phyloP scores from a whole-genome alignment of 2,329 filamentous ascomycete species.

The Bipolaris oryzae region DNA sequence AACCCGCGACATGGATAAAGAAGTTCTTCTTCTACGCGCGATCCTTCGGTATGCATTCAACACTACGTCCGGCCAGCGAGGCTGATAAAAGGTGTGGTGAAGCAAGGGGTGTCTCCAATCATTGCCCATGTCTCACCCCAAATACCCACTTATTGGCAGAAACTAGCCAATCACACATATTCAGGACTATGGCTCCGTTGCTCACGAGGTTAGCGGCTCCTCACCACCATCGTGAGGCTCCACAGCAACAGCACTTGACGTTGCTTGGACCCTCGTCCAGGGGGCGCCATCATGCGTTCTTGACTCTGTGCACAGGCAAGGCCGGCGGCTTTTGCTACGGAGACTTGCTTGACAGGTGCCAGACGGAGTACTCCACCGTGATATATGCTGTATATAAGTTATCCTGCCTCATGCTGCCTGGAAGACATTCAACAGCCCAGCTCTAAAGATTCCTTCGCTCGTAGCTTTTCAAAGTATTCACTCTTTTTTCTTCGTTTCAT shows the following conservation, averaged over 20 bases:
- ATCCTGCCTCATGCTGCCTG: conserved; percentile 24
- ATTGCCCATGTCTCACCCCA: conserved; percentile 32
- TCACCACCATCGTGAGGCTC: conserved; percentile 18
- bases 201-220: conserved; percentile 11
- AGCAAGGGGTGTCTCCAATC: conserved; percentile 39
- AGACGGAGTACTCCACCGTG: conserved; percentile 19
- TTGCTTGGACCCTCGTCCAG: conserved; percentile 21
- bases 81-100: conserved; percentile 25
- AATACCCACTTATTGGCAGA: conserved; percentile 18
- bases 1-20: conserved; percentile 3
- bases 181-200: neutral
- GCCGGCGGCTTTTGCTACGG: conserved; percentile 17
- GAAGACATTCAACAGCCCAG: conserved; percentile 22
- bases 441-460: conserved; percentile 39
- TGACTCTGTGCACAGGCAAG: conserved; percentile 13
- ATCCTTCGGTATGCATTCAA: conserved; percentile 6
- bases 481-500: conserved; percentile 40
- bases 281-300: conserved; percentile 36
- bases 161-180: conserved; percentile 28
- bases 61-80: conserved; percentile 16
- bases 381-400: conserved; percentile 37
- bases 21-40: neutral
- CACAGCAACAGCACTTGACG: conserved; percentile 15
- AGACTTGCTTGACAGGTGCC: conserved; percentile 22
- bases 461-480: conserved; percentile 24